Evolutionary conservation across 2,329 filamentous ascomycete species (phyloP).

Genomic region (Scortechinia acanthostroma): DNA sequence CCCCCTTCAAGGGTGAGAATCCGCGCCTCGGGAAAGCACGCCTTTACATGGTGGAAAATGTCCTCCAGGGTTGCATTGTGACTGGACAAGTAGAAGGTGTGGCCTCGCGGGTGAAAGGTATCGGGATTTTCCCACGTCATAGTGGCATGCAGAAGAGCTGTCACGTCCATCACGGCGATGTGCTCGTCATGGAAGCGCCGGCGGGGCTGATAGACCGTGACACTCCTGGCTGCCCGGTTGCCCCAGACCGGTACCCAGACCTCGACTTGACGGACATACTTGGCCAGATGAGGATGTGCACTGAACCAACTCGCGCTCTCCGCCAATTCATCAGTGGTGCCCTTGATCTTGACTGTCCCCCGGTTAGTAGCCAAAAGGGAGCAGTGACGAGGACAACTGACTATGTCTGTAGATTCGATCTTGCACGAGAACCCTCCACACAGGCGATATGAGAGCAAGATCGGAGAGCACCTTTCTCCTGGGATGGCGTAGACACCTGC

Average conservation of each 20-base stretch:
- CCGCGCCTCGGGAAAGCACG: constrained; percentile 49
- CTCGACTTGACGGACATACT: background rate
- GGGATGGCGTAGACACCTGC: background rate
- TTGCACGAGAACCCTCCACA: background rate
- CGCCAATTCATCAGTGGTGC: background rate
- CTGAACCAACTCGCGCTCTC: background rate
- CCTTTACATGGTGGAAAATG: constrained; percentile 56
- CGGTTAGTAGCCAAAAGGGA: background rate
- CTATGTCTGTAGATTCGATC: background rate
- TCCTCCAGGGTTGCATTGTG: constrained; percentile 49
- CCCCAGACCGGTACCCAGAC: background rate
- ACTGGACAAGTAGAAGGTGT: no score
- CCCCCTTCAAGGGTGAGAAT: constrained; percentile 72
- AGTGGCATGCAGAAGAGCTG: background rate
- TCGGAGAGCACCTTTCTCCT: background rate
- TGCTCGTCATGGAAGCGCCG: background rate
- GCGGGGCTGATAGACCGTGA: background rate
- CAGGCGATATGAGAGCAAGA: background rate
- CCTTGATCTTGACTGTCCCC: background rate
- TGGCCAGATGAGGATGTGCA: background rate
- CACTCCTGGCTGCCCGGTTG: background rate
- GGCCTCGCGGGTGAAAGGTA: no score
- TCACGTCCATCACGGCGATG: background rate
- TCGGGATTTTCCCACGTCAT: background rate
- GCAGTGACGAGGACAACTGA: background rate